These are phyloP conservation scores for Populus euphratica DNA, from an alignment of 345 rosid genomes.

Conservation along the genomic window DNA sequence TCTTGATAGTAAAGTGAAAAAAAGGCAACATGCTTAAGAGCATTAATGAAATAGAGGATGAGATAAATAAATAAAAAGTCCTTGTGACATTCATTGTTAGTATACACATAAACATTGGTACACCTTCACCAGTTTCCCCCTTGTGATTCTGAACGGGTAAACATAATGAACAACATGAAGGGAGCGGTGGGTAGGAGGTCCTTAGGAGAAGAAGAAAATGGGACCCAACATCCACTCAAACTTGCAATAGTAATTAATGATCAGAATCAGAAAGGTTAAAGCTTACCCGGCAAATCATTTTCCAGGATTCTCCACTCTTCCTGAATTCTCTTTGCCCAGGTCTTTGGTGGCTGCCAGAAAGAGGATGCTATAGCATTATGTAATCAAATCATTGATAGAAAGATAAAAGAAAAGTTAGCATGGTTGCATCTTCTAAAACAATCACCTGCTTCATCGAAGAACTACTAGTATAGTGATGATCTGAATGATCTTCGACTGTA, in stretches of 20 bases:
- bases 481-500: constrained; percentile 65
- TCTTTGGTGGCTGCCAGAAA: constrained; percentile 49
- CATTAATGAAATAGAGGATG: neutral
- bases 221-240: neutral
- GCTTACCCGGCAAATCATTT: constrained; percentile 82
- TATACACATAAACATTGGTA: neutral
- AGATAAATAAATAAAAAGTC: neutral
- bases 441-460: constrained; percentile 51
- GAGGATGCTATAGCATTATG: neutral
- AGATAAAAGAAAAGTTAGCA: neutral
- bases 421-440: constrained; percentile 10
- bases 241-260: neutral
- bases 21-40: neutral
- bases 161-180: neutral
- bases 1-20: neutral
- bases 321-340: constrained; percentile 71
- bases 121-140: neutral
- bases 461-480: constrained; percentile 53
- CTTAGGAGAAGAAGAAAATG: neutral
- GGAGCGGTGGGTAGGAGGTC: neutral
- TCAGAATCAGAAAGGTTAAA: neutral
- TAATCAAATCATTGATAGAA: neutral
- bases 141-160: neutral
- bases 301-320: constrained; percentile 87
- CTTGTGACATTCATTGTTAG: neutral